Evolutionary conservation across 768 basidiomycete genomes (phyloP).

Genomic region (Kwoniella pini): DNA sequence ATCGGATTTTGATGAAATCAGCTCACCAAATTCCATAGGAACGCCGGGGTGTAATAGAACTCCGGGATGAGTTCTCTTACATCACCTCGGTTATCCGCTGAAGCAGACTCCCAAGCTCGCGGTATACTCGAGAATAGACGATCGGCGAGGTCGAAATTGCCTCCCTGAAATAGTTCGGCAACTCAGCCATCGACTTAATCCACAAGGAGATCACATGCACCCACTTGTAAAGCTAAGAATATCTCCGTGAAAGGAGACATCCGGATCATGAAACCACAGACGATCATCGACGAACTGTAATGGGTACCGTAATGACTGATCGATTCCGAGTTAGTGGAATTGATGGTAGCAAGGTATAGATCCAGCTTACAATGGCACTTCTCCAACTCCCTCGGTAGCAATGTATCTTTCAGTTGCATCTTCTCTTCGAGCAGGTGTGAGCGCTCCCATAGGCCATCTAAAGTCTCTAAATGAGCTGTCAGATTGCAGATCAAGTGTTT

Average conservation of each 20-base stretch:
- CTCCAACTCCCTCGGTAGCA: constrained; percentile 69
- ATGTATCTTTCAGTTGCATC: constrained; percentile 74
- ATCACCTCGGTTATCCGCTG: constrained; percentile 81
- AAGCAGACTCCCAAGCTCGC: constrained; percentile 81
- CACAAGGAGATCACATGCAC: constrained; percentile 13
- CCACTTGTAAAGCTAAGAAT: constrained; percentile 81
- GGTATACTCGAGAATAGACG: constrained; percentile 61
- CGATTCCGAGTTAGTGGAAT: too few relatives aligned
- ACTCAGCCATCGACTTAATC: neutral
- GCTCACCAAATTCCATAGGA: constrained; percentile 67
- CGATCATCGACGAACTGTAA: constrained; percentile 95
- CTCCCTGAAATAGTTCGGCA: constrained; percentile 62
- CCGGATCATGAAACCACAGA: constrained; percentile 89
- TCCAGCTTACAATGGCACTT: constrained; percentile 67
- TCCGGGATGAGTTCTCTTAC: constrained; percentile 88
- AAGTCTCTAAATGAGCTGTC: constrained; percentile 61
- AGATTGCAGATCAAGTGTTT: constrained; percentile 52
- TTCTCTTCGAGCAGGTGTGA: constrained; percentile 71
- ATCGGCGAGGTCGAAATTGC: constrained; percentile 85
- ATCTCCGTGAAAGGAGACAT: constrained; percentile 88
- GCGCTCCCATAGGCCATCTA: constrained; percentile 84
- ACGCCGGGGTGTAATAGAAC: constrained; percentile 61
- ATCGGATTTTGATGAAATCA: neutral
- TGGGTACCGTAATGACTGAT: constrained; percentile 66
- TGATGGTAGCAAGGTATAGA: too few relatives aligned